Evolutionary conservation across 345 rosid genomes (phyloP).

Genomic region (Eutrema yunnanense): DNA sequence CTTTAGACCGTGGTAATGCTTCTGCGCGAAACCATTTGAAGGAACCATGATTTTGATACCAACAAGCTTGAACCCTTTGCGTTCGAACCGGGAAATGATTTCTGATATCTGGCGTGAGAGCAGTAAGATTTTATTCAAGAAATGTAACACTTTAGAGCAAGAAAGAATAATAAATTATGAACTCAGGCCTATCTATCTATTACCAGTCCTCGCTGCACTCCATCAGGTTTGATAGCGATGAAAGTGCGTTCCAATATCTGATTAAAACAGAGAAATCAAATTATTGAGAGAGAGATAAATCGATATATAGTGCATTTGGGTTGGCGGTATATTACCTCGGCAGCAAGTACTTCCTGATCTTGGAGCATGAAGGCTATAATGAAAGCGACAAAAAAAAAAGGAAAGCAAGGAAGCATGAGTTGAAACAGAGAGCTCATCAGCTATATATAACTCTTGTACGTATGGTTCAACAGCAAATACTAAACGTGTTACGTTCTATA

Average conservation of each 20-base stretch:
- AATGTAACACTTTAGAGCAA: background rate
- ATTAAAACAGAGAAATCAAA: background rate
- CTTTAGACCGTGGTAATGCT: slow-evolving; percentile 75
- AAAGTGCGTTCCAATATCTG: slow-evolving; percentile 93
- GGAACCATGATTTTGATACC: slow-evolving; percentile 71
- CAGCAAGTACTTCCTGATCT: slow-evolving; percentile 88
- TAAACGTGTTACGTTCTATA: too few species aligned
- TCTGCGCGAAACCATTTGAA: slow-evolving; percentile 68
- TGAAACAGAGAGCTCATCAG: background rate
- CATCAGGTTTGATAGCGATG: slow-evolving; percentile 99
- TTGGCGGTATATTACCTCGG: slow-evolving; percentile 46
- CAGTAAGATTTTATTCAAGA: background rate
- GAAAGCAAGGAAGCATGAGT: background rate
- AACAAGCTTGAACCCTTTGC: slow-evolving; percentile 92
- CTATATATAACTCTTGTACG: background rate
- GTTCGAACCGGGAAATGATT: slow-evolving; percentile 79
- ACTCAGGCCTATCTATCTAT: background rate
- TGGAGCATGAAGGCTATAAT: slow-evolving; percentile 69
- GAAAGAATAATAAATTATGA: background rate
- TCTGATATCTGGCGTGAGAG: slow-evolving; percentile 60
- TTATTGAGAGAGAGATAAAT: background rate
- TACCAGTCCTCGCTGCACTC: slow-evolving; percentile 96
- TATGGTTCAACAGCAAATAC: background rate
- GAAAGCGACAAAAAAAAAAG: background rate
- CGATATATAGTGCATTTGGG: too few species aligned